Conservation (phyloP, 1,284 basidiomycete genomes). For the Tilletia indica region DNA sequence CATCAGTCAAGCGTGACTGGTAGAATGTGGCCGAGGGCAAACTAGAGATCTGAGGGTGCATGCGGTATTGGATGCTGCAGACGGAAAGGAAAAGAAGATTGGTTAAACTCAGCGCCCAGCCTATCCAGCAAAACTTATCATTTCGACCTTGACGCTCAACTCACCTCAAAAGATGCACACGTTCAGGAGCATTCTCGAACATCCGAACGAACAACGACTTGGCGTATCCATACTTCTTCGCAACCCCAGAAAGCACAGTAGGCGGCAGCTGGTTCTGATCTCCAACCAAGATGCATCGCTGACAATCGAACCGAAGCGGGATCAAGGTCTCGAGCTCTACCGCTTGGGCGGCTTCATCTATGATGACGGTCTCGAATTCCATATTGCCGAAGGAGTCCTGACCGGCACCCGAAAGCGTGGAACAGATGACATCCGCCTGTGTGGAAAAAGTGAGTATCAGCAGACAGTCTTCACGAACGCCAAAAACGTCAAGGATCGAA, state of each 20-base stretch:
- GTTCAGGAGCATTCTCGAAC: conserved; percentile 72
- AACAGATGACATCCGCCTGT: conserved; percentile 85
- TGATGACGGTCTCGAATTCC: conserved; percentile 93
- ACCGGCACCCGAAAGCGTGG: conserved; percentile 81
- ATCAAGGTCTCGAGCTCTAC: conserved; percentile 96
- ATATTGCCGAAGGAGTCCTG: conserved; percentile 73
- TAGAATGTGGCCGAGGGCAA: conserved; percentile 92
- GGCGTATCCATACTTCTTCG: conserved; percentile 76
- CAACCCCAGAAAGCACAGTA: conserved; percentile 87
- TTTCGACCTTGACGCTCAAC: conserved; percentile 27
- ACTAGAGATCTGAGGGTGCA: conserved; percentile 93
- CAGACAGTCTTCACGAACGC: neutral
- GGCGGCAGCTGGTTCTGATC: conserved; percentile 97
- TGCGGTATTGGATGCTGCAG: conserved; percentile 91
- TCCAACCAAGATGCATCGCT: conserved; percentile 88
- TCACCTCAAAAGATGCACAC: conserved; percentile 86
- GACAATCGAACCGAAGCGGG: conserved; percentile 83
- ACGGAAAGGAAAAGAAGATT: neutral
- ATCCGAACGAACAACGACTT: conserved; percentile 90
- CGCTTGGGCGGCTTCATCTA: conserved; percentile 97
- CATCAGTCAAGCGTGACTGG: conserved; percentile 74
- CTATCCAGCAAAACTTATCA: too few species aligned
- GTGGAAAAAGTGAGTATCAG: neutral
- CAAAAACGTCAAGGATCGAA: neutral
- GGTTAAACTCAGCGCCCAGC: neutral